Base-by-base conservation (phyloP, 2,329 filamentous ascomycete species). In the Phyllosticta citrichinensis region DNA sequence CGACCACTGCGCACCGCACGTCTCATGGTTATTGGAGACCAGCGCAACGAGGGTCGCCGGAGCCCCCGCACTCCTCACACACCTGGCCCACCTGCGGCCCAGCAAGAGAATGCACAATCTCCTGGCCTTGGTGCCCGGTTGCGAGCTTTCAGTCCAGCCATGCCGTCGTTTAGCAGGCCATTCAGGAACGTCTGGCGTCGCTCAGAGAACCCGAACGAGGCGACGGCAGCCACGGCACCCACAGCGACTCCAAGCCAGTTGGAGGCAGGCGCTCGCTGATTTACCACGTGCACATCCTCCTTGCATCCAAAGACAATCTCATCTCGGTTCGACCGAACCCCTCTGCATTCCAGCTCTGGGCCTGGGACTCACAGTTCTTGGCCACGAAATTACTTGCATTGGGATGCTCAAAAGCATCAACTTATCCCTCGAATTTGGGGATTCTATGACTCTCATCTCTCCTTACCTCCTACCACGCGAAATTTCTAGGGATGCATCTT, bases 1-100 rank as follows among this genome's bases (percentile, higher is more conserved):
- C 70, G 71, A 40, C 70, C 70, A 17, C 70, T 73, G 57, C 67
- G 69, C 56, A 67, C 71, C 33, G 68, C 70, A 24, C 71, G 71
- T 9, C 67, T 71, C 19, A 60, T 73, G 55, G 66, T 70, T 19
- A 64, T 72, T 50, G 56, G 64, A 19, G 57, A 33, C 60, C 54
- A 55, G 11, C 33, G 33, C 12, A n/a, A 56, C n/a, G 62, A 61
- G 17, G 58, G 35, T 25, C 56, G 56, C 35, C 17, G 52, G 14
- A 58, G 19, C 3, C 56, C 24, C 20, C 56, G 56, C 25, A 22
- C 33, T 11, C 60, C 50, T 35, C 51, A 33, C 5, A 14, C 25
- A n/a, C 55, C 17, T 24, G 60, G 61, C 3, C 52, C 65, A 5
- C 65, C 70, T 56, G 63, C 63, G 1, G 64, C 70, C 22, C 54